These are phyloP conservation scores for Penicillium sp. DNA, from an alignment of 2,329 filamentous ascomycete genomes.

Conservation along the genomic window DNA sequence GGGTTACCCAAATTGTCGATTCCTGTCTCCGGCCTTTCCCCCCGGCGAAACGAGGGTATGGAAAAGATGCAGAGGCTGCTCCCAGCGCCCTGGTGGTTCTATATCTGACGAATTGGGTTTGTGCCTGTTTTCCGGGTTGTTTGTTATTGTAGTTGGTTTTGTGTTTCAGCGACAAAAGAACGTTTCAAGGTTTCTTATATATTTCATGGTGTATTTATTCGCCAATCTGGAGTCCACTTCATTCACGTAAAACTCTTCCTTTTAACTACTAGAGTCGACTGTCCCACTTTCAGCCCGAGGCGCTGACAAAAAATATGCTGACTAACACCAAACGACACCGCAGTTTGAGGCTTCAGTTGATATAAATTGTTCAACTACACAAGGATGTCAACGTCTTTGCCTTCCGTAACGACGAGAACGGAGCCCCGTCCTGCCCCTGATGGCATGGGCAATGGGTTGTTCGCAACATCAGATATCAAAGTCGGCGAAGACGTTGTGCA, in stretches of 20 bases:
- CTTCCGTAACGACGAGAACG: slow-evolving; percentile 25
- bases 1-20: slow-evolving; percentile 1
- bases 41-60: slow-evolving; percentile 8
- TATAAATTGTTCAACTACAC: neutral
- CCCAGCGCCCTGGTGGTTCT: slow-evolving; percentile 7
- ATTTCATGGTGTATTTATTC: neutral
- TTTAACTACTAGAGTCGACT: neutral
- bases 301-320: slow-evolving; percentile 1
- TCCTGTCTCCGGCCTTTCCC: slow-evolving; percentile 6
- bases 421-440: slow-evolving; percentile 23
- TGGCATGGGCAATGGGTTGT: slow-evolving; percentile 54
- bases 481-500: slow-evolving; percentile 51
- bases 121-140: slow-evolving; percentile 11
- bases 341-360: neutral
- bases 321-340: slow-evolving; percentile 6
- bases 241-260: neutral
- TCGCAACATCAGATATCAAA: slow-evolving; percentile 50
- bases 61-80: slow-evolving; percentile 5
- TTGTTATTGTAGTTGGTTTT: slow-evolving; percentile 22
- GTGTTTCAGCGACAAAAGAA: slow-evolving; percentile 33
- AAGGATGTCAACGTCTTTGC: slow-evolving; percentile 21
- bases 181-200: slow-evolving; percentile 10
- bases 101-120: slow-evolving; percentile 12
- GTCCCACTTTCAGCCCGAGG: neutral
- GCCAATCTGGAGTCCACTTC: neutral